Conservation (phyloP, 345 rosid genomes). For the Rhodamnia rubescens region DNA sequence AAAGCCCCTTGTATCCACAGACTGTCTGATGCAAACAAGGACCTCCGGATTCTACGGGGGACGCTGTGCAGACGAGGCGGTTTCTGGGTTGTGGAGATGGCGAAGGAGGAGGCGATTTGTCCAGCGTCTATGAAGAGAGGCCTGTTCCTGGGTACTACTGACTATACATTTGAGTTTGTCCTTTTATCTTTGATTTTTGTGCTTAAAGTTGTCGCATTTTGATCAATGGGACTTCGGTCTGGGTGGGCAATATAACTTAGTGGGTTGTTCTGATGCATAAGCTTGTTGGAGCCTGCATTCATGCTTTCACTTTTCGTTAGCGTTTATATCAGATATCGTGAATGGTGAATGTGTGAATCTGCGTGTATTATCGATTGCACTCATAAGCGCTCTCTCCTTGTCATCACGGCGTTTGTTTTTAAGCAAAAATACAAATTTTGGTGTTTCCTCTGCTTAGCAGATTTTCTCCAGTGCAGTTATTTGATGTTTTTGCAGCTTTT, state of each 20-base stretch:
- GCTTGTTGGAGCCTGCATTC: background rate
- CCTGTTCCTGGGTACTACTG: slow-evolving; percentile 60
- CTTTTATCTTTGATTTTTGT: background rate
- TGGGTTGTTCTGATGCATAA: background rate
- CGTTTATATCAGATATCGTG: background rate
- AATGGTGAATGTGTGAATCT: background rate
- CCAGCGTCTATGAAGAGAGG: slow-evolving; percentile 78
- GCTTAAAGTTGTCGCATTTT: background rate
- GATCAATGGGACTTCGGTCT: background rate
- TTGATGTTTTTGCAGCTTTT: slow-evolving; percentile 85
- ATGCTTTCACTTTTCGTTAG: background rate
- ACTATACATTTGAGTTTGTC: background rate
- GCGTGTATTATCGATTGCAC: background rate
- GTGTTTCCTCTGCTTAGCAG: slow-evolving; percentile 18
- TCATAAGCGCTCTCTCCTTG: background rate
- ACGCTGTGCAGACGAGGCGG: slow-evolving; percentile 34
- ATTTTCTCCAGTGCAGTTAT: slow-evolving; percentile 83
- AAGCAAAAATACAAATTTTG: background rate
- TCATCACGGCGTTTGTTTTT: background rate
- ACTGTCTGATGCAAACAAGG: slow-evolving; percentile 7
- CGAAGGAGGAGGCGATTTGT: slow-evolving; percentile 66
- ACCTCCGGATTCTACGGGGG: background rate
- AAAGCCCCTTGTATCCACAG: slow-evolving; percentile 13
- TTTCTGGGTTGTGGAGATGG: slow-evolving; percentile 94
- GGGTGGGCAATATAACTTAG: background rate